Conservation (phyloP, 2,329 filamentous ascomycete genomes). For the Xylaria sp. region DNA sequence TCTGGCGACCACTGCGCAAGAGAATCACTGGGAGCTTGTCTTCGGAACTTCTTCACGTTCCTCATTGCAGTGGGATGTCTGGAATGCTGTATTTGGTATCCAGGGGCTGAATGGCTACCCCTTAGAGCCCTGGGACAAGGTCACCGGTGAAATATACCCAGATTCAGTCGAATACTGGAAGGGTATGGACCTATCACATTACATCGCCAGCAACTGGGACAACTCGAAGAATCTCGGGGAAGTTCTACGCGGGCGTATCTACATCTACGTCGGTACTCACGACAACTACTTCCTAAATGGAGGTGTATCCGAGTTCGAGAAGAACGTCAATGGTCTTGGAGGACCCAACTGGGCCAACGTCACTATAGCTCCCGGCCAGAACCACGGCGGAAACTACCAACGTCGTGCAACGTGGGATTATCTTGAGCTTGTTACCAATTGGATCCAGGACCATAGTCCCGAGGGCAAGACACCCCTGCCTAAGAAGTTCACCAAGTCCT, state of each 20-base stretch:
- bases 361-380: slow-evolving; percentile 26
- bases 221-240: slow-evolving; percentile 25
- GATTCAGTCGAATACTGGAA: slow-evolving; percentile 31
- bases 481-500: not conserved
- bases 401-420: slow-evolving; percentile 30
- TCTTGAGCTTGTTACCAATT: slow-evolving; percentile 26
- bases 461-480: slow-evolving; percentile 25
- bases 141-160: slow-evolving; percentile 33
- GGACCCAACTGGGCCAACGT: slow-evolving; percentile 33
- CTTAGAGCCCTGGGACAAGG: slow-evolving; percentile 35
- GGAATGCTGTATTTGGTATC: slow-evolving; percentile 34
- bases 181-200: slow-evolving; percentile 26
- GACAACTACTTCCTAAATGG: slow-evolving; percentile 34
- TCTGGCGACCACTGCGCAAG: slow-evolving; percentile 27
- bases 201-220: slow-evolving; percentile 30
- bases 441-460: slow-evolving; percentile 29
- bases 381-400: slow-evolving; percentile 33
- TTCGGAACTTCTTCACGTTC: slow-evolving; percentile 34
- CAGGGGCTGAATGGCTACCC: slow-evolving; percentile 33
- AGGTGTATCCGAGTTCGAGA: slow-evolving; percentile 29
- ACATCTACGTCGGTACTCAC: slow-evolving; percentile 32
- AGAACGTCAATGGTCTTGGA: slow-evolving; percentile 25
- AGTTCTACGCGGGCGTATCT: slow-evolving; percentile 27
- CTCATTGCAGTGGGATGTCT: slow-evolving; percentile 33
- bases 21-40: slow-evolving; percentile 36